phyloP scores from a whole-genome alignment of 441 rosid species.

The Jatropha multifida region DNA sequence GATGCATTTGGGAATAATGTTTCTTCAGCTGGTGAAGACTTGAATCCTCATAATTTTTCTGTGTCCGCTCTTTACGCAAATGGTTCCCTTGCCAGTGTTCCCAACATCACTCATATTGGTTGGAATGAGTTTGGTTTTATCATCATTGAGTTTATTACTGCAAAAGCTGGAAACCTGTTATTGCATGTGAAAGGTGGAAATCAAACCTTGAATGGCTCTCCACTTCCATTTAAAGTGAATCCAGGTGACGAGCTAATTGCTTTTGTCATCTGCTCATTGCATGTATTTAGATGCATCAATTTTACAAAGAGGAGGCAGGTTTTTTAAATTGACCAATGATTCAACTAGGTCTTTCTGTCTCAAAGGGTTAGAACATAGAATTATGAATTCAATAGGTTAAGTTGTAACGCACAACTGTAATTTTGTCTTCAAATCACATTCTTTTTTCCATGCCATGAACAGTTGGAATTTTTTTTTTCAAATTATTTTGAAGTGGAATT shows the following conservation, averaged over 20 bases:
- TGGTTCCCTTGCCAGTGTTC: constrained; percentile 43
- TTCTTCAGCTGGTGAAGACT: constrained; percentile 41
- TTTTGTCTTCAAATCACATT: neutral
- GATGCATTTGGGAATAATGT: constrained; percentile 89
- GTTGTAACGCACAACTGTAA: neutral
- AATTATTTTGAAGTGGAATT: constrained; percentile 17
- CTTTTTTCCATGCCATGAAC: neutral
- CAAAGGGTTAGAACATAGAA: neutral
- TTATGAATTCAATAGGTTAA: neutral
- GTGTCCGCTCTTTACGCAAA: constrained; percentile 41
- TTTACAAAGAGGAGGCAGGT: neutral
- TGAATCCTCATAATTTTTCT: constrained; percentile 44
- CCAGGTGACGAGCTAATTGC: constrained; percentile 50
- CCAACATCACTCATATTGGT: constrained; percentile 38
- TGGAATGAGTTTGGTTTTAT: constrained; percentile 61
- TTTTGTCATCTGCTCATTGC: neutral
- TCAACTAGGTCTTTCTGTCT: neutral
- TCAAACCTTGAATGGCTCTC: constrained; percentile 60
- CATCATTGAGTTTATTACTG: constrained; percentile 45
- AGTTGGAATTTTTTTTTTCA: neutral
- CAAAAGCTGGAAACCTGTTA: constrained; percentile 52
- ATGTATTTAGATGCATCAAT: constrained; percentile 1
- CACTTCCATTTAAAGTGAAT: constrained; percentile 61
- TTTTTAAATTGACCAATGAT: neutral
- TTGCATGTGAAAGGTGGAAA: constrained; percentile 53